Percentiles rank a stretch among this genome's conserved stretches.
Evolutionary conservation across 73 alveolate genomes (phyloP).

Genomic region (Blepharisma stoltei): DNA sequence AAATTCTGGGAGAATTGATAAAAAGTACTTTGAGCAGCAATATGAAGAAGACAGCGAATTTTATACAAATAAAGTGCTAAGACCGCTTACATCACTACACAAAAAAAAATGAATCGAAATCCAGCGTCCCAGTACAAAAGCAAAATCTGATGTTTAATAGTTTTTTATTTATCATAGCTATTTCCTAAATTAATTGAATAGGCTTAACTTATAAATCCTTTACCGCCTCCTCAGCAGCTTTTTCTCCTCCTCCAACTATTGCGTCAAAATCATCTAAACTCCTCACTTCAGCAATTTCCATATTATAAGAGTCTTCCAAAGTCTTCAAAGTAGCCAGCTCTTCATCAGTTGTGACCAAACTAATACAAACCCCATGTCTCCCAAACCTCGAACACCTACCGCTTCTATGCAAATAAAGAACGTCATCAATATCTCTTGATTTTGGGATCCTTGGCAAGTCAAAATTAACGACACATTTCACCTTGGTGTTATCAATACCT

Average conservation of each 20-base stretch:
- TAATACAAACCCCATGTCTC: constrained; percentile 46
- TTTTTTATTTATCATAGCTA: too few species aligned
- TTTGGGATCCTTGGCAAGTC: constrained; percentile 51
- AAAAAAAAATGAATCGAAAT: too few species aligned
- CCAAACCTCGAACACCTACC: constrained; percentile 59
- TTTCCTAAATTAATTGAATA: too few species aligned
- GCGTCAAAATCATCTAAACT: not conserved
- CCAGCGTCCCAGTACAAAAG: too few species aligned
- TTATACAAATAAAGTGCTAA: too few species aligned
- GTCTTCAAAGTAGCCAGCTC: constrained; percentile 8
- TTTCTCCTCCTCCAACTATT: not conserved
- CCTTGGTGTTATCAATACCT: constrained; percentile 65
- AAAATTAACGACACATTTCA: constrained; percentile 62
- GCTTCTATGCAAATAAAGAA: constrained; percentile 47
- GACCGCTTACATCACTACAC: too few species aligned
- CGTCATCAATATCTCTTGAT: not conserved
- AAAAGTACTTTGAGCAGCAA: too few species aligned
- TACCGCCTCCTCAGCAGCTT: not conserved
- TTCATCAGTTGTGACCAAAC: constrained; percentile 31
- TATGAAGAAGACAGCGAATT: too few species aligned
- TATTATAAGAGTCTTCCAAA: not conserved
- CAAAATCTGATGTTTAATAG: too few species aligned
- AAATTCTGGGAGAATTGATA: constrained; percentile 1
- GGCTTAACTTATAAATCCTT: too few species aligned
- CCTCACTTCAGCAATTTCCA: not conserved